phyloP scores from a whole-genome alignment of 768 basidiomycete species.

The Mycena polygramma region DNA sequence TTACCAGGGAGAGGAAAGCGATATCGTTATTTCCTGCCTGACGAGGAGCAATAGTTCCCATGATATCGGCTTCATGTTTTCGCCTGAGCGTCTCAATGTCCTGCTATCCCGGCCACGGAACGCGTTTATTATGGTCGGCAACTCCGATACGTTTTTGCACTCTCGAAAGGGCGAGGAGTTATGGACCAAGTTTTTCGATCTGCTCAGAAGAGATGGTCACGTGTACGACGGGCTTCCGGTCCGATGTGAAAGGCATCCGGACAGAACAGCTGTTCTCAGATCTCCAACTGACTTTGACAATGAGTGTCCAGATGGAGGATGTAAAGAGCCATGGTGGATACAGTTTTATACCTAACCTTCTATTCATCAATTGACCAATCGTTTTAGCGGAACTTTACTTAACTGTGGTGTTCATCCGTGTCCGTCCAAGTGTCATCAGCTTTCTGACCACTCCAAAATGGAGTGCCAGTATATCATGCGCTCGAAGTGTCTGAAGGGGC shows the following conservation, averaged over 20 bases:
- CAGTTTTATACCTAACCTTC: slow-evolving; percentile 4
- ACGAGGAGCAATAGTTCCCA: slow-evolving; percentile 68
- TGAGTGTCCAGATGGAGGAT: slow-evolving; percentile 73
- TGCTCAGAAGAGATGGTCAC: slow-evolving; percentile 58
- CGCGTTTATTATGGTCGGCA: slow-evolving; percentile 76
- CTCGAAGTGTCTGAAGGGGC: slow-evolving; percentile 59
- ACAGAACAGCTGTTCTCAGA: slow-evolving; percentile 52
- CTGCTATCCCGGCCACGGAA: slow-evolving; percentile 77
- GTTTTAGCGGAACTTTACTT: slow-evolving; percentile 60
- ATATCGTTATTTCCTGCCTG: slow-evolving; percentile 73
- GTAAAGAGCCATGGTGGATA: slow-evolving; percentile 70
- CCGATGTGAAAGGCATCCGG: slow-evolving; percentile 68
- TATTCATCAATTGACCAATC: not conserved
- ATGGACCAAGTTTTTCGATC: slow-evolving; percentile 64
- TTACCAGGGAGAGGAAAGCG: slow-evolving; percentile 82
- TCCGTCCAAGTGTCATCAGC: slow-evolving; percentile 71
- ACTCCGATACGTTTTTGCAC: slow-evolving; percentile 67
- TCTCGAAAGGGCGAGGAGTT: slow-evolving; percentile 64
- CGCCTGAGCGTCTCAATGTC: slow-evolving; percentile 79
- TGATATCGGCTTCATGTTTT: slow-evolving; percentile 80
- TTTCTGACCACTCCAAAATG: slow-evolving; percentile 67
- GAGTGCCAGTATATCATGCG: slow-evolving; percentile 55
- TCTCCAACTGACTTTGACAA: slow-evolving; percentile 62
- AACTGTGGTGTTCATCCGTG: slow-evolving; percentile 68
- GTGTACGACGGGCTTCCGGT: slow-evolving; percentile 73